Conservation (phyloP, 1,284 basidiomycete genomes). For the Leccinum angustisporum region DNA sequence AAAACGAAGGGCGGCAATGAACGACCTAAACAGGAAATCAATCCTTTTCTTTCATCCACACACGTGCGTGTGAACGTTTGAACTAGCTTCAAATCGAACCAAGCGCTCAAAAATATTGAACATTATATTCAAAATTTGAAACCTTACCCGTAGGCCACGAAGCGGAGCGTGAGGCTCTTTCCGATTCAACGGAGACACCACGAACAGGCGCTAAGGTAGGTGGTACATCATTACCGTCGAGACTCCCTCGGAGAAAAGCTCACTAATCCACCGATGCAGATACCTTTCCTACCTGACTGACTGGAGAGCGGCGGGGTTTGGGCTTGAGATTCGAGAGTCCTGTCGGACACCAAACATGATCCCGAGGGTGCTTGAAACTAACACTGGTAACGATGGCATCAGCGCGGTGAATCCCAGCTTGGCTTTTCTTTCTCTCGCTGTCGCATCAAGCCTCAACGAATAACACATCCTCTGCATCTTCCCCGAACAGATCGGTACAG, state of each 20-base stretch:
- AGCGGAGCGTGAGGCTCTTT: not conserved
- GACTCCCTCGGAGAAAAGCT: not conserved
- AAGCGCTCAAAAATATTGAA: not conserved
- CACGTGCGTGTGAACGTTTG: constrained; percentile 1
- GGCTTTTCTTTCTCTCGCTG: not conserved
- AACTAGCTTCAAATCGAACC: not conserved
- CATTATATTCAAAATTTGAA: not conserved
- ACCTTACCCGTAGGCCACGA: not conserved
- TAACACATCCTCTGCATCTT: not conserved
- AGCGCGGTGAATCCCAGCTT: not conserved
- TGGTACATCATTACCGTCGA: not conserved
- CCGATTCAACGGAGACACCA: not conserved
- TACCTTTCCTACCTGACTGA: not conserved
- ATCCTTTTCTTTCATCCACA: not conserved
- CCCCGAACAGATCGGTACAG: not conserved
- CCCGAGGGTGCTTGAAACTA: not conserved
- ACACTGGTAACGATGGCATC: constrained; percentile 10
- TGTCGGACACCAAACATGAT: constrained; percentile 4
- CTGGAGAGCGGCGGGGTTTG: not conserved
- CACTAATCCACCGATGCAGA: not conserved
- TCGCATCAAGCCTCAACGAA: not conserved
- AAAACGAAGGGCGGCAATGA: not conserved
- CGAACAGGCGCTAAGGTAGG: not conserved
- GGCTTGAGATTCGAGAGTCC: not conserved
- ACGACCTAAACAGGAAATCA: constrained; percentile 2